Evolutionary conservation across 306 rosid genomes (phyloP), one percentile per base, ranked within the genome.

Genomic region (Dalbergia oliveri): DNA sequence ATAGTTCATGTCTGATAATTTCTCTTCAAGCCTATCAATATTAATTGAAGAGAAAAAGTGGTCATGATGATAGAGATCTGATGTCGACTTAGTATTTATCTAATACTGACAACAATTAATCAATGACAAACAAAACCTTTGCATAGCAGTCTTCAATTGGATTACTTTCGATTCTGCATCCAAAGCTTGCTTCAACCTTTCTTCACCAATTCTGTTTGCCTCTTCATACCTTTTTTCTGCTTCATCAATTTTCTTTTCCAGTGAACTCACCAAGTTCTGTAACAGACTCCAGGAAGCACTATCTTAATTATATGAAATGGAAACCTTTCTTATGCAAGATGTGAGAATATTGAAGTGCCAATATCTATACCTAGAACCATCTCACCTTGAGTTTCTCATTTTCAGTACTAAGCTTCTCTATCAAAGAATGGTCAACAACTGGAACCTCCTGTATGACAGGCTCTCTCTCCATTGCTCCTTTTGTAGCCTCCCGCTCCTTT

Each of bases 341-440:
- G 33, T 34, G 56, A 63, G 16, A 58, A 79, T 47, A 45, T 56
- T 56, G 4, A 79, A 18, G 23, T 21, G 67, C 61, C 61, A 19
- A 64, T 68, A 62, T 49, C 67, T 39, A 72, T 26, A 72, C 41
- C 77, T 81, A 74, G 47, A 69, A 56, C 70, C 60, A 63, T 63
- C 76, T 75, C 72, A 91, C 98, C 97, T 90, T 91, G 65, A 93
- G 98, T 73, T 93, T 90, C 71, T 91, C 92, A 72, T 93, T 93
- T 89, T 91, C 98, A 67, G 79, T 78, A 18, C 81, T 79, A 66
- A 91, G 94, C 89, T 90, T 91, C 85, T 91, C 93, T 75, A 91
- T 18, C 92, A 88, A 80, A 69, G 85, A 89, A 80, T 87, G 84
- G 83, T 93, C 98, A 80, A 91, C 72, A 86, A 91, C 97, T 65